phyloP scores from a whole-genome alignment of 2,329 filamentous ascomycete species.

The Lecanicillium sp. region DNA sequence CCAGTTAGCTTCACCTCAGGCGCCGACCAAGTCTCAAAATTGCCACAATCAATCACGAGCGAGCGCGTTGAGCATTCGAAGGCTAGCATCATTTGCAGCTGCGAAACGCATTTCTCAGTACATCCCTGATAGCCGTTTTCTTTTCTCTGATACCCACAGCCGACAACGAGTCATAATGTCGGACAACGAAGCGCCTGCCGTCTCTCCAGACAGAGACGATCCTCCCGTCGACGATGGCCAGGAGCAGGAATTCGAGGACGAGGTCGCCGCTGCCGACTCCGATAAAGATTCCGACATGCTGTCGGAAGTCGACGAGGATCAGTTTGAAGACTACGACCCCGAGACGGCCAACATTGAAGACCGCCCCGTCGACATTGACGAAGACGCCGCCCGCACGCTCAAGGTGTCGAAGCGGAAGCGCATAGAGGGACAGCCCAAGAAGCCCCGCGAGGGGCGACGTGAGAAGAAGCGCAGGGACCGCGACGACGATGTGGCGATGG shows the following conservation, averaged over 20 bases:
- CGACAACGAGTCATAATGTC: slow-evolving; percentile 32
- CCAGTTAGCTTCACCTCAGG: too few species aligned
- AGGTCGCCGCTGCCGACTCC: slow-evolving; percentile 36
- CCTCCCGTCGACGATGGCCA: slow-evolving; percentile 33
- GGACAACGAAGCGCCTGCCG: slow-evolving; percentile 38
- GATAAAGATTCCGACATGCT: slow-evolving; percentile 55
- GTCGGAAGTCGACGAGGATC: slow-evolving; percentile 63
- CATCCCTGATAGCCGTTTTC: too few species aligned
- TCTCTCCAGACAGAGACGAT: slow-evolving; percentile 28
- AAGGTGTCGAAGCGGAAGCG: slow-evolving; percentile 63
- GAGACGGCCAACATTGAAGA: slow-evolving; percentile 58
- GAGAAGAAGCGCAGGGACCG: slow-evolving; percentile 56
- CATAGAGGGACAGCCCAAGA: slow-evolving; percentile 59
- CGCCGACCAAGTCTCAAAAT: too few species aligned
- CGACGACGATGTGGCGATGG: slow-evolving; percentile 42
- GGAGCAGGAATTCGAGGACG: slow-evolving; percentile 37
- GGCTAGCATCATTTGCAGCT: too few species aligned
- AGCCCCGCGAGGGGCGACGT: slow-evolving; percentile 66
- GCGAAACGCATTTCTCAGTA: too few species aligned
- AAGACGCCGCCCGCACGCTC: slow-evolving; percentile 56
- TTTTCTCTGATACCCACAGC: too few species aligned
- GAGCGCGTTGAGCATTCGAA: too few species aligned
- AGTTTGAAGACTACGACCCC: slow-evolving; percentile 65
- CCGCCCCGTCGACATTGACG: slow-evolving; percentile 60
- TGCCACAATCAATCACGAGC: too few species aligned